A percentile compares a stretch with the other conserved stretches of the same genome.
phyloP scores from a whole-genome alignment of 2,329 filamentous ascomycete genomes.

The Geosmithia flava region DNA sequence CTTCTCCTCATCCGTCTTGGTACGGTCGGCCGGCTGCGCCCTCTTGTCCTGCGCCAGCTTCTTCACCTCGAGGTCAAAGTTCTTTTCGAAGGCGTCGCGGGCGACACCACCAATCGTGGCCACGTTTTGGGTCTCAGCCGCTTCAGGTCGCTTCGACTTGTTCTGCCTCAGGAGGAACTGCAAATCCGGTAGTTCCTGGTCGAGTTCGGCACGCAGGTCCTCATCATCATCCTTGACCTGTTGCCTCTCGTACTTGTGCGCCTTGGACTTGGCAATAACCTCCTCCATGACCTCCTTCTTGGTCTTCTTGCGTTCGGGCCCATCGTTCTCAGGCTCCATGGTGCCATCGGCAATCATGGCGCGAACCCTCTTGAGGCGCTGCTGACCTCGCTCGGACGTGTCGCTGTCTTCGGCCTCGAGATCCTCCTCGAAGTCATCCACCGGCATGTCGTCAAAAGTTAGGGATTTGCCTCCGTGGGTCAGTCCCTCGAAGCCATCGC shows the following conservation, averaged over 20 bases:
- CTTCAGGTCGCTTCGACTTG: constrained; percentile 16
- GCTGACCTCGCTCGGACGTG: constrained; percentile 38
- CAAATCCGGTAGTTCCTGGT: constrained; percentile 70
- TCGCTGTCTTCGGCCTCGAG: constrained; percentile 50
- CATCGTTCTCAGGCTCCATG: constrained; percentile 29
- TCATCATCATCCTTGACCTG: constrained; percentile 88
- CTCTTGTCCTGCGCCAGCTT: constrained; percentile 75
- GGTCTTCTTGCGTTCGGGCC: constrained; percentile 76
- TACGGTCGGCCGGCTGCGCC: constrained; percentile 74
- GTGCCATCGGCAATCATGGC: constrained; percentile 30
- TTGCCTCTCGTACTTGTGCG: constrained; percentile 89
- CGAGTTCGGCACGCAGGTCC: constrained; percentile 70
- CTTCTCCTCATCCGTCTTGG: constrained; percentile 83
- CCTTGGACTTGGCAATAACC: constrained; percentile 92
- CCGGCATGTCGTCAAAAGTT: constrained; percentile 41
- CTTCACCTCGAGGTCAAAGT: constrained; percentile 77
- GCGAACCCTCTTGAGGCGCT: constrained; percentile 44
- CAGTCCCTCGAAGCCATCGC: constrained; percentile 51
- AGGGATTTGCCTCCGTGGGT: constrained; percentile 77
- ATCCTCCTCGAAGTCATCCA: constrained; percentile 75
- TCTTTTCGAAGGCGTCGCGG: constrained; percentile 60
- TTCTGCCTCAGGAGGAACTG: constrained; percentile 53
- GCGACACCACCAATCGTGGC: constrained; percentile 40
- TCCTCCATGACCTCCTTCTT: constrained; percentile 98
- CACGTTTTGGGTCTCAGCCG: constrained; percentile 8